Evolutionary conservation across 2,329 filamentous ascomycete genomes (phyloP), one percentile per base, ranked within the genome.

Genomic region (Colletotrichum ledebouriae): DNA sequence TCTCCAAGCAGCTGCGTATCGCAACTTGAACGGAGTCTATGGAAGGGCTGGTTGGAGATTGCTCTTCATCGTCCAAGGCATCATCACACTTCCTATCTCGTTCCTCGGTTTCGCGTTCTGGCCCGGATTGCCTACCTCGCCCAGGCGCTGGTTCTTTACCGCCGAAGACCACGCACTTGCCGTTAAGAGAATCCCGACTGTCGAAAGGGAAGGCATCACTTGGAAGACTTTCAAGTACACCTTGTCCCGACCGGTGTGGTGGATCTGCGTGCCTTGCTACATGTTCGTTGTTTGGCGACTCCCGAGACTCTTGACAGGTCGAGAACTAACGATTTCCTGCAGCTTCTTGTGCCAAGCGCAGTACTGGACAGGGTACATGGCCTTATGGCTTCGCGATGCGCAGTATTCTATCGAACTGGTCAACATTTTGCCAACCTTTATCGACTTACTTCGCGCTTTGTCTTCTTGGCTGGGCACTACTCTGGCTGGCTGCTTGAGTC

Each of bases 1-100:
- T 67, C 78, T 88, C 0, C 85, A 87, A 74, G 82, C 86, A 0
- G 85, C 83, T 0, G 83, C 84, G 0, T 86, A 87, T 72, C 81
- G 82, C 56, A 83, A 84, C 29, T 77, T 89, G 0, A 84, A 84
- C 33, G 85, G 86, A 1, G 76, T 82, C 0, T 74, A 74, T 11
- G 86, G 85, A 0, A 71, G 76, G 13, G 72, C 76, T 0, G 80
- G 78, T 0, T 82, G 75, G 75, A 75, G 78, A 22, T 83, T 79
- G 79, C 73, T 82, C 1, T 82, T 82, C 64, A 74, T 82, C 34
- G 78, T 82, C 59, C 79, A 81, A 66, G 79, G 78, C 15, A 71
- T 75, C 15, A 69, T 69, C 2, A 72, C 73, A 12, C 60, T 75
- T 5, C 74, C 74, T 5, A 73, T 74, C 7, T 59, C 67, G 2